phyloP scores from a whole-genome alignment of 2,329 filamentous ascomycete species.

The Hypoxylon sp. region DNA sequence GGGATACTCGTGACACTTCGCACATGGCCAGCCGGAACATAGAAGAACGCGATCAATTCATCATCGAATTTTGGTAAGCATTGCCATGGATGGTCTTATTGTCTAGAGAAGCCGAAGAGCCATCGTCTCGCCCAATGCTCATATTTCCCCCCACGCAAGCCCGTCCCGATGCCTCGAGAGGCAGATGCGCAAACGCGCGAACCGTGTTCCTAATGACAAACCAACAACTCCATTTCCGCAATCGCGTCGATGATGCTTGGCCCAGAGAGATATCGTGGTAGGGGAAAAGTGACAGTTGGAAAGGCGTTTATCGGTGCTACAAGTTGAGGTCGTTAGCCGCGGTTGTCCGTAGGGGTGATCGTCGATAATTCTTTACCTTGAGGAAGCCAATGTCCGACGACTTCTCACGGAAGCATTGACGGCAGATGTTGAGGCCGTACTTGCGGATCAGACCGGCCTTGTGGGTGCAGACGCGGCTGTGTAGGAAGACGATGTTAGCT shows the following conservation, averaged over 20 bases:
- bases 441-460: constrained; percentile 99
- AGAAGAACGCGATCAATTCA: constrained; percentile 7
- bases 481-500: constrained; percentile 38
- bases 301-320: constrained; percentile 40
- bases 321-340: constrained; percentile 17
- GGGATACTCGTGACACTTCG: constrained; percentile 17
- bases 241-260: constrained; percentile 40
- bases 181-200: constrained; percentile 31
- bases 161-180: constrained; percentile 31
- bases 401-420: constrained; percentile 82
- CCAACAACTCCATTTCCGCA: constrained; percentile 43
- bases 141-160: constrained; percentile 30
- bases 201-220: constrained; percentile 39
- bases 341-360: background rate
- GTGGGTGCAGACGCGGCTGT: constrained; percentile 84
- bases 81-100: constrained; percentile 41
- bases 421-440: constrained; percentile 93
- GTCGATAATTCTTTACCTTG: constrained; percentile 58
- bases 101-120: constrained; percentile 33
- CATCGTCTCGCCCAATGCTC: constrained; percentile 12
- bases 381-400: constrained; percentile 75
- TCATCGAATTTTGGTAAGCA: constrained; percentile 41
- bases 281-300: constrained; percentile 31
- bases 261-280: constrained; percentile 35
- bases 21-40: constrained; percentile 4